Percentiles rank a stretch among this genome's conserved stretches.
phyloP scores from a whole-genome alignment of 257 asterid species.

The Plantago major region DNA sequence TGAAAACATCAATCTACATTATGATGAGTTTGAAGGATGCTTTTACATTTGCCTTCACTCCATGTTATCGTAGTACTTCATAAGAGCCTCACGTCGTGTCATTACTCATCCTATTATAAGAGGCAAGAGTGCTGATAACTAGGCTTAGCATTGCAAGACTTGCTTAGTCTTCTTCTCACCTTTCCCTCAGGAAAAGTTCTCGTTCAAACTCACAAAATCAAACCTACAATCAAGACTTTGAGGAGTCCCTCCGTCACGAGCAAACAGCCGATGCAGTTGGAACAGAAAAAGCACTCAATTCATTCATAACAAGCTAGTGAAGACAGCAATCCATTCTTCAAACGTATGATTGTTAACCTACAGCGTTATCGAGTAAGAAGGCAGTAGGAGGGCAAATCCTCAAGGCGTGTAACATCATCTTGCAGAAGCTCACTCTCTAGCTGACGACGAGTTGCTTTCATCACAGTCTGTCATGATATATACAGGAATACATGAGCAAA shows the following conservation, averaged over 20 bases:
- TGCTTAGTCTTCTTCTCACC: not conserved
- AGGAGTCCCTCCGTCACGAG: slow-evolving; percentile 2
- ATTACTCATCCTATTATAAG: not conserved
- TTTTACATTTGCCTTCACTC: not conserved
- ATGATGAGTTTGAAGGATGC: not conserved
- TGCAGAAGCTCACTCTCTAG: slow-evolving; percentile 90
- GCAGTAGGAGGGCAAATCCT: slow-evolving; percentile 80
- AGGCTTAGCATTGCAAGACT: slow-evolving; percentile 17
- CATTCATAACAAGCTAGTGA: slow-evolving; percentile 8
- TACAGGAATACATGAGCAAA: not conserved
- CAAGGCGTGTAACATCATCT: slow-evolving; percentile 69
- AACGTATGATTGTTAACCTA: slow-evolving; percentile 22
- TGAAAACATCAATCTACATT: not conserved
- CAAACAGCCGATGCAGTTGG: slow-evolving; percentile 21
- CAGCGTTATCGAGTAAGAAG: slow-evolving; percentile 56
- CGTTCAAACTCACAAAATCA: slow-evolving; percentile 13
- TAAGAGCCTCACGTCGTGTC: not conserved
- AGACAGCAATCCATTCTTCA: slow-evolving; percentile 21
- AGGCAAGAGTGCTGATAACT: slow-evolving; percentile 2
- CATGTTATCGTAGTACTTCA: slow-evolving; percentile 2
- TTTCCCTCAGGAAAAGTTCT: slow-evolving; percentile 3
- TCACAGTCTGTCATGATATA: slow-evolving; percentile 56
- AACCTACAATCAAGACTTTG: slow-evolving; percentile 5
- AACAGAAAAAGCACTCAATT: slow-evolving; percentile 11
- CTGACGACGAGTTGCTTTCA: slow-evolving; percentile 97